Conservation (phyloP, 441 rosid genomes). For the Arabidopsis lyrata region DNA sequence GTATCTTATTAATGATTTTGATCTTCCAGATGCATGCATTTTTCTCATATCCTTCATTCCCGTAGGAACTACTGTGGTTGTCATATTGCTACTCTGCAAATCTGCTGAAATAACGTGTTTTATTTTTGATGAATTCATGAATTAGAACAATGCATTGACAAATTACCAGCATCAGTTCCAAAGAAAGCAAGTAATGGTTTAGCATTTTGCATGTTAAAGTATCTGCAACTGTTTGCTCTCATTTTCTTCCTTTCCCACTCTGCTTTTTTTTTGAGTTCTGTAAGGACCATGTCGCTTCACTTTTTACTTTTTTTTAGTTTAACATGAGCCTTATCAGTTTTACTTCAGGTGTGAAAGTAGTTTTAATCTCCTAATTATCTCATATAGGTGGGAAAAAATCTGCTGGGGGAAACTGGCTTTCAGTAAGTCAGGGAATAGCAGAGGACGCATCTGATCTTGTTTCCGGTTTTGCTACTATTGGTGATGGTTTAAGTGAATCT, state of each 20-base stretch:
- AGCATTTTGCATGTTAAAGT: background rate
- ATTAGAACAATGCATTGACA: slow-evolving; percentile 2
- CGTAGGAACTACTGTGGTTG: background rate
- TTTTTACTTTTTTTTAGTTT: slow-evolving; percentile 11
- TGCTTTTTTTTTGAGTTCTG: slow-evolving; percentile 21
- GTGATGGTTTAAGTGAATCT: slow-evolving; percentile 95
- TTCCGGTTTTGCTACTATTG: slow-evolving; percentile 97
- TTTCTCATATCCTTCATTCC: background rate
- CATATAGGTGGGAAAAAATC: slow-evolving; percentile 75
- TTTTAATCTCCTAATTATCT: slow-evolving; percentile 19
- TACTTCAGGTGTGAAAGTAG: slow-evolving; percentile 30
- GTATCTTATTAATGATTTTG: slow-evolving; percentile 44
- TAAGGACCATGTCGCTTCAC: slow-evolving; percentile 20
- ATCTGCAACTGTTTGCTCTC: slow-evolving; percentile 11
- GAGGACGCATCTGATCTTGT: slow-evolving; percentile 96
- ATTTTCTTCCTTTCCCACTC: background rate
- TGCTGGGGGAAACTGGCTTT: slow-evolving; percentile 93
- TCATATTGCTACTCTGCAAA: background rate
- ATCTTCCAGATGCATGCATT: slow-evolving; percentile 72
- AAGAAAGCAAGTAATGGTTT: slow-evolving; percentile 12
- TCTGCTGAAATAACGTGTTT: background rate
- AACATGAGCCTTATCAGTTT: slow-evolving; percentile 5
- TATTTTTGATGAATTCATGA: slow-evolving; percentile 16
- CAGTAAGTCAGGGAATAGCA: slow-evolving; percentile 95
- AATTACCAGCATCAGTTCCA: slow-evolving; percentile 1